Evolutionary conservation across 1,284 basidiomycete species (phyloP).

Genomic region (Trichosporon sp.): DNA sequence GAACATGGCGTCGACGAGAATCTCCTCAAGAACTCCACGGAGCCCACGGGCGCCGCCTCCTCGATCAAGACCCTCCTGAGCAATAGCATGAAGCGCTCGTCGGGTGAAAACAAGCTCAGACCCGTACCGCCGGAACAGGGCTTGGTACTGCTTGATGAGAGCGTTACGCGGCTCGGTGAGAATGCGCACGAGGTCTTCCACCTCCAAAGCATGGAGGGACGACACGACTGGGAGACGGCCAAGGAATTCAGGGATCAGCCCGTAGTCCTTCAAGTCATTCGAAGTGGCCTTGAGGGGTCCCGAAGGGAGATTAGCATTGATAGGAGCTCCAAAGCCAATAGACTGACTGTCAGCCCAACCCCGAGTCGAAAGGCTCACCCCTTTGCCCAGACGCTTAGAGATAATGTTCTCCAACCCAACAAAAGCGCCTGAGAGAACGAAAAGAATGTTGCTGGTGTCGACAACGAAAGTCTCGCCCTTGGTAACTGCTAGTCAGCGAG

Average conservation of each 20-base stretch:
- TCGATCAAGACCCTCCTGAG: constrained; percentile 71
- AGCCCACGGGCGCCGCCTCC: constrained; percentile 88
- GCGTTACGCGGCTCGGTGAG: constrained; percentile 89
- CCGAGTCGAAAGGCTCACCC: constrained; percentile 61
- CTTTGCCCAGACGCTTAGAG: constrained; percentile 74
- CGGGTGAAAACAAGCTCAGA: constrained; percentile 56
- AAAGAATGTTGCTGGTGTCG: constrained; percentile 74
- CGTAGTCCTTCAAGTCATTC: constrained; percentile 79
- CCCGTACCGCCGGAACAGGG: constrained; percentile 63
- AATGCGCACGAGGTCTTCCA: constrained; percentile 78
- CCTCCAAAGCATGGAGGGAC: constrained; percentile 72
- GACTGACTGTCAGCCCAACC: constrained; percentile 61
- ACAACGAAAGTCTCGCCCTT: constrained; percentile 56
- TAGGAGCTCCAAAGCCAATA: constrained; percentile 80
- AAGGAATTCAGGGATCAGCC: constrained; percentile 93
- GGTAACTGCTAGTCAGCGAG: constrained; percentile 20
- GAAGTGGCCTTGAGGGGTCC: constrained; percentile 46
- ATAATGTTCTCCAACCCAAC: constrained; percentile 86
- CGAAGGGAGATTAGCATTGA: constrained; percentile 52
- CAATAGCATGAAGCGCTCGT: constrained; percentile 64
- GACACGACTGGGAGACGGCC: constrained; percentile 86
- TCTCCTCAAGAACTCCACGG: constrained; percentile 87
- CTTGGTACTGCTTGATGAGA: constrained; percentile 83
- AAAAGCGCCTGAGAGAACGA: constrained; percentile 90
- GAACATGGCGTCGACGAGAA: constrained; percentile 82